Evolutionary conservation across 1,284 basidiomycete species (phyloP), one percentile per base, ranked within the genome.

Genomic region (Tilletia caries): DNA sequence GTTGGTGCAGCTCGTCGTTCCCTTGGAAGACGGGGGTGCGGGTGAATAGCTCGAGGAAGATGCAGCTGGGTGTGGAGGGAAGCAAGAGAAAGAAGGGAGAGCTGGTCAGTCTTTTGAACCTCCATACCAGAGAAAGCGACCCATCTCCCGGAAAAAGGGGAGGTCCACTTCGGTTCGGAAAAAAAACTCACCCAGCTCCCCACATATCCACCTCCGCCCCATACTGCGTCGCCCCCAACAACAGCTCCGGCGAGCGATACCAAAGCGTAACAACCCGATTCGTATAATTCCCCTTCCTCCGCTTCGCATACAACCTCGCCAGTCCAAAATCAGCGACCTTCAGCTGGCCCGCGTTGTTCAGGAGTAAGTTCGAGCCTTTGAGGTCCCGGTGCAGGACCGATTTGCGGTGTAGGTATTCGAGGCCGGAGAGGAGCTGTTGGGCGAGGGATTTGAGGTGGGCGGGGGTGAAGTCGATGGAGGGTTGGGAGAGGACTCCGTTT

Each of bases 151-250:
- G 37, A 41, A 41, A 13, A 41, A 1, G 37, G 15, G 37, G 2
- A 41, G 37, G 37, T n/a, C n/a, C n/a, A n/a, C n/a, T n/a, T n/a
- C n/a, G n/a, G n/a, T n/a, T n/a, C n/a, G n/a, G 50, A 23, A 25
- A 6, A 32, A 4, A 15, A 1, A 60, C 54, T 60, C 32, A 60
- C 54, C 96, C 96, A 13, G 95, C 96, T 82, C 94, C 96, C 96
- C 96, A 99, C 90, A 96, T 96, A 81, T 99, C 96, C n/a, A 99
- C 95, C 80, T 97, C 96, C 1, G 93, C 90, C 0, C 95, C 95
- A 84, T 99, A 99, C 25, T 93, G 89, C 1, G 96, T 98, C 64
- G 94, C 93, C 20, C 96, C 97, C 75, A 98, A 90, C 48, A 99
- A 85, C 64, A 99, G 86, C 83, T 99, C 97, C 2, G 95, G 96